Conservation (phyloP, 2,329 filamentous ascomycete species). For the Tothia fuscella region DNA sequence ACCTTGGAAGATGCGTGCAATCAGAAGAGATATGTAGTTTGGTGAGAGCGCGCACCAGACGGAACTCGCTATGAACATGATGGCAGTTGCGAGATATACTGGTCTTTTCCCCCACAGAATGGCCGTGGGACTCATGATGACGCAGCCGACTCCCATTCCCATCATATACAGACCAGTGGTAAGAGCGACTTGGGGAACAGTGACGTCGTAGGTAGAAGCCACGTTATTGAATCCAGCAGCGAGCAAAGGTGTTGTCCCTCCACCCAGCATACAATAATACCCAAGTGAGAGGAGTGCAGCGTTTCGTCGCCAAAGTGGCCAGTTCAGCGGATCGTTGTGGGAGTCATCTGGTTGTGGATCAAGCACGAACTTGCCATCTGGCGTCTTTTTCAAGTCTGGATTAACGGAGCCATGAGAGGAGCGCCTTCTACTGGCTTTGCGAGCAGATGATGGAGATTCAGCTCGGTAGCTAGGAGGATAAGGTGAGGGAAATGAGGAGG, state of each 20-base stretch:
- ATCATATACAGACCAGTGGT: constrained; percentile 93
- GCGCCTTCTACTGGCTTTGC: constrained; percentile 10
- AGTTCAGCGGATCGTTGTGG: constrained; percentile 83
- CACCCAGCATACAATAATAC: constrained; percentile 86
- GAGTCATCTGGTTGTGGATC: constrained; percentile 89
- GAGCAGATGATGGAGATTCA: constrained; percentile 11
- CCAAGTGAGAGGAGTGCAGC: constrained; percentile 68
- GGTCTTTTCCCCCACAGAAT: constrained; percentile 85
- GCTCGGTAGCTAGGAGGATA: constrained; percentile 16
- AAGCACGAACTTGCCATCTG: constrained; percentile 72
- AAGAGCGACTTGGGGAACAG: constrained; percentile 61
- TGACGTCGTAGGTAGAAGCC: constrained; percentile 52
- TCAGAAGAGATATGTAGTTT: constrained; percentile 63
- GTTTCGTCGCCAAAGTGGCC: constrained; percentile 73
- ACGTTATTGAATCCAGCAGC: constrained; percentile 84
- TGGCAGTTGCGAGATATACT: constrained; percentile 67
- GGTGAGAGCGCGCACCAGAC: constrained; percentile 83
- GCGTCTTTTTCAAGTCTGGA: constrained; percentile 56
- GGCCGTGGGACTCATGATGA: constrained; percentile 78
- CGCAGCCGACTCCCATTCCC: constrained; percentile 74
- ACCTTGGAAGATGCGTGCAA: constrained; percentile 78
- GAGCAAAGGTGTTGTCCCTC: constrained; percentile 81
- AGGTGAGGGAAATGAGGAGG: constrained; percentile 41
- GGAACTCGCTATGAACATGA: constrained; percentile 64
- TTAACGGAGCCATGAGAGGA: constrained; percentile 17